Base-by-base conservation (phyloP, 352 stramenopile genomes). In the Phytopythium chamaehyphon region DNA sequence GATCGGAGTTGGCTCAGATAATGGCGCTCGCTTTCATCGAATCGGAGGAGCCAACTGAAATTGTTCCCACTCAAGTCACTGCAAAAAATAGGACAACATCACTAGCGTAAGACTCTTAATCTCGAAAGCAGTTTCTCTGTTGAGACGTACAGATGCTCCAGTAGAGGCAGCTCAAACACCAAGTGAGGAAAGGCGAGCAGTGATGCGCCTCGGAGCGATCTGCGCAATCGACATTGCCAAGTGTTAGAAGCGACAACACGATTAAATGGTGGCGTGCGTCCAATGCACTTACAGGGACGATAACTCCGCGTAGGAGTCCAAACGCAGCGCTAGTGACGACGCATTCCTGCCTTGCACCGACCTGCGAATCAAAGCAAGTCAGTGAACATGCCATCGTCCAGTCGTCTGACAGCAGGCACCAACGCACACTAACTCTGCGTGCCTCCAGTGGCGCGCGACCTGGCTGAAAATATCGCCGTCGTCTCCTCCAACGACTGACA, bases 31-130 rank as follows among this genome's bases (percentile, higher is more conserved):
- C 24, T 54, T 33, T 40, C 35, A 14, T n/a, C 51, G 47, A 49
- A 59, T 24, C 19, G 37, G 28, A 40, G 26, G 28, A 18, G 52
- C 15, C 9, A 47, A 26, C 31, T 38, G 39, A 66, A 48, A 1
- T 11, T 35, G 39, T 62, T 63, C n/a, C 48, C 59, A 12, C 59
- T 47, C 21, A 66, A 49, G n/a, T 66, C 59, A 16, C 59, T 66
- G 21, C 12, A 12, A 6, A 8, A 15, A 37, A 21, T 24, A 21
- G n/a, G n/a, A n/a, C n/a, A 14, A 38, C 8, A 24, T 40, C 19
- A 28, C 6, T 22, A 7, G 1, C 22, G 33, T 11, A 9, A 36
- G 23, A 36, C 19, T 3, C 15, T 15, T 12, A n/a, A n/a, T n/a
- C n/a, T n/a, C n/a, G n/a, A n/a, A n/a, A n/a, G n/a, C n/a, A n/a